Conservation (phyloP, 2,329 filamentous ascomycete genomes). For the Penicillium brasilianum region DNA sequence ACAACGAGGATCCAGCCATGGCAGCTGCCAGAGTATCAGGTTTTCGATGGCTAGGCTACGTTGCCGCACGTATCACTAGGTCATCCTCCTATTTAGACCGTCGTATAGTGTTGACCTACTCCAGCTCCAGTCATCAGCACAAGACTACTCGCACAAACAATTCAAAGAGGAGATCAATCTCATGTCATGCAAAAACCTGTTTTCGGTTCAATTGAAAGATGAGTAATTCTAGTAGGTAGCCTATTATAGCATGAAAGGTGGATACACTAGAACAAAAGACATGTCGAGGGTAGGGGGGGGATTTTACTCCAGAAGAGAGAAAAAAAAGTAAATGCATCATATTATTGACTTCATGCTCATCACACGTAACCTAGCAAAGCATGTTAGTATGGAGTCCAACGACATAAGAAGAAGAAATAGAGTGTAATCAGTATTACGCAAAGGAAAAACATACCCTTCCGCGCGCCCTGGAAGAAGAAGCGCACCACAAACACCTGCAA, state of each 20-base stretch:
- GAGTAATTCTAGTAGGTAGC: conserved; percentile 14
- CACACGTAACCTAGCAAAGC: conserved; percentile 42
- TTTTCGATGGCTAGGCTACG: no score
- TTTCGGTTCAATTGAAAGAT: conserved; percentile 14
- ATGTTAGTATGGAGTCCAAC: conserved; percentile 16
- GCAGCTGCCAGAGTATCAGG: no score
- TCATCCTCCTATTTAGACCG: no score
- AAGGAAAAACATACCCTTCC: conserved; percentile 59
- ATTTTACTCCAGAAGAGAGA: conserved; percentile 17
- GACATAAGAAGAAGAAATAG: background rate
- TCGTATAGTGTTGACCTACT: no score
- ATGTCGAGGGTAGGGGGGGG: conserved; percentile 21
- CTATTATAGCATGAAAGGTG: conserved; percentile 16
- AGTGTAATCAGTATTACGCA: background rate
- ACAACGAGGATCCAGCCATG: background rate
- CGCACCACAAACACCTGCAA: conserved; percentile 96
- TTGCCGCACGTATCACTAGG: background rate
- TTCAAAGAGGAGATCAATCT: conserved; percentile 3
- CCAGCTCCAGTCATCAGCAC: background rate
- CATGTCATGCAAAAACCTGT: conserved; percentile 10
- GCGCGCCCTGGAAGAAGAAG: conserved; percentile 96
- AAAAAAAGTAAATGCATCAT: conserved; percentile 33
- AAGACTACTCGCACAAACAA: background rate
- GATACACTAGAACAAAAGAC: conserved; percentile 19
- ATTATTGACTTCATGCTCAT: conserved; percentile 41